These are phyloP conservation scores for Paulownia fortunei DNA, from an alignment of 257 asterid species.

Conservation along the genomic window DNA sequence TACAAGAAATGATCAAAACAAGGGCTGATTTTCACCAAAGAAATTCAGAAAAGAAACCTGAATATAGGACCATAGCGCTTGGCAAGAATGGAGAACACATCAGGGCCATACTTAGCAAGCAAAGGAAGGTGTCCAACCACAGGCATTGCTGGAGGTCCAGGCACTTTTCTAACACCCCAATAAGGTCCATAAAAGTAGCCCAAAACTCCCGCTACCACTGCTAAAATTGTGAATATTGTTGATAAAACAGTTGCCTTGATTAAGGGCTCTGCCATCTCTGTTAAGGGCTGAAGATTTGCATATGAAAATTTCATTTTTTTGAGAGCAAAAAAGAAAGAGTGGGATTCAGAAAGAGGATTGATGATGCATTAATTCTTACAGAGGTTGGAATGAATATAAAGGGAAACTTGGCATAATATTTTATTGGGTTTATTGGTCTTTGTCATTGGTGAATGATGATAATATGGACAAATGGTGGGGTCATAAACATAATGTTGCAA, in stretches of 20 bases:
- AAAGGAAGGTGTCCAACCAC: slow-evolving; percentile 88
- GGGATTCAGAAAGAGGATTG: background rate
- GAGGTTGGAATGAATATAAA: slow-evolving; percentile 26
- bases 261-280: slow-evolving; percentile 29
- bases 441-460: slow-evolving; percentile 39
- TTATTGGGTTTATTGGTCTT: slow-evolving; percentile 28
- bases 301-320: slow-evolving; percentile 49
- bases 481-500: slow-evolving; percentile 16
- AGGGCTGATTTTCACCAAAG: background rate
- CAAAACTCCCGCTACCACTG: slow-evolving; percentile 45
- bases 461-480: slow-evolving; percentile 44
- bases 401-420: background rate
- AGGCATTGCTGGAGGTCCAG: slow-evolving; percentile 91
- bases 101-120: slow-evolving; percentile 93
- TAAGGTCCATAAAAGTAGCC: slow-evolving; percentile 74
- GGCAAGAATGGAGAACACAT: slow-evolving; percentile 80
- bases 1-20: slow-evolving; percentile 10
- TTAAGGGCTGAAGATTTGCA: slow-evolving; percentile 18
- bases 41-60: slow-evolving; percentile 57
- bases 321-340: background rate
- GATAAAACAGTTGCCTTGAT: slow-evolving; percentile 30
- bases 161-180: slow-evolving; percentile 85
- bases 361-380: slow-evolving; percentile 1
- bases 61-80: slow-evolving; percentile 80
- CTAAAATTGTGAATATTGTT: slow-evolving; percentile 37